These are phyloP conservation scores for Asterella californica DNA, from an alignment of 225 moss, liverwort and hornwort genomes.

Conservation along the genomic window DNA sequence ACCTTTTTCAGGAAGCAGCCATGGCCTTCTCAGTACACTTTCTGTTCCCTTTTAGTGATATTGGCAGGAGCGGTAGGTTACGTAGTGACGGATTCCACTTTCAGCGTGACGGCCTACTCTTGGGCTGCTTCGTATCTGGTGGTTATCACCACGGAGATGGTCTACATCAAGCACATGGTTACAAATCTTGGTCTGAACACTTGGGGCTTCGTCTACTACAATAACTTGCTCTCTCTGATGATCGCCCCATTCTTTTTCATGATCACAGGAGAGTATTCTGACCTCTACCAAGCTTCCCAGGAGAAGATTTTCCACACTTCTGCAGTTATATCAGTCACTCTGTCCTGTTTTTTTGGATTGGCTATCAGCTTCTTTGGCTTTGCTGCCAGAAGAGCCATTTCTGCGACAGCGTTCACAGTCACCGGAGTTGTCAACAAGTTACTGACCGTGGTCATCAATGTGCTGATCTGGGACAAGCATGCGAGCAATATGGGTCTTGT, in stretches of 20 bases:
- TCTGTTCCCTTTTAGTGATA: constrained; percentile 50
- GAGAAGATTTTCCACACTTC: constrained; percentile 29
- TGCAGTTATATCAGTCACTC: constrained; percentile 40
- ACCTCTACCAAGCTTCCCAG: constrained; percentile 18
- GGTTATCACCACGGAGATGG: constrained; percentile 64
- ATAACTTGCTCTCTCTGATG: constrained; percentile 53
- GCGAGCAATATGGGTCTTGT: constrained; percentile 41
- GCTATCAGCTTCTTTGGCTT: constrained; percentile 76
- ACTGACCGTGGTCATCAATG: constrained; percentile 60
- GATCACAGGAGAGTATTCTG: constrained; percentile 49
- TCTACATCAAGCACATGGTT: constrained; percentile 68
- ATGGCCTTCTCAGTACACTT: constrained; percentile 52
- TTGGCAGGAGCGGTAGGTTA: constrained; percentile 59
- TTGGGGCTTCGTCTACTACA: constrained; percentile 69
- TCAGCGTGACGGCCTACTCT: constrained; percentile 46
- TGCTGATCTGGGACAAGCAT: constrained; percentile 73
- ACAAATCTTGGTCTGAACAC: constrained; percentile 57
- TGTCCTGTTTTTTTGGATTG: constrained; percentile 55
- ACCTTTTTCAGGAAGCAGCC: constrained; percentile 54
- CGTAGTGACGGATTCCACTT: constrained; percentile 55
- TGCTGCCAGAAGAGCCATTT: constrained; percentile 56
- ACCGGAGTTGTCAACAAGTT: constrained; percentile 69
- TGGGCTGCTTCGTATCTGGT: constrained; percentile 56
- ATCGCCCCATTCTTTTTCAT: constrained; percentile 56
- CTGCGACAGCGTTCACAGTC: constrained; percentile 64